Percentiles rank a stretch among this genome's conserved stretches.
These are phyloP conservation scores for Abrus pulchellus DNA, from an alignment of 306 rosid species.

Conservation along the genomic window DNA sequence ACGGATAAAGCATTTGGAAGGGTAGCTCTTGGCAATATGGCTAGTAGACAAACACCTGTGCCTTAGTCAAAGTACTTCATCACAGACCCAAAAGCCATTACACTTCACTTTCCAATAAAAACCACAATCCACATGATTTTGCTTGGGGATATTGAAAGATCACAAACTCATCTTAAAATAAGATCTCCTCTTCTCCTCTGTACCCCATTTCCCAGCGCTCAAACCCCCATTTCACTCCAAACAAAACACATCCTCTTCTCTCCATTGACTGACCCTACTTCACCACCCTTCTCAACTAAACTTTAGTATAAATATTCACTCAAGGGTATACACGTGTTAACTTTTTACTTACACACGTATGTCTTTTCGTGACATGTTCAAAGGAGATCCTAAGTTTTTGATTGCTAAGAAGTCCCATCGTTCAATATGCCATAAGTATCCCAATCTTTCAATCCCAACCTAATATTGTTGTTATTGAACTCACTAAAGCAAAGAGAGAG, in stretches of 20 bases:
- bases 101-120: slow-evolving; percentile 71
- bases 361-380: slow-evolving; percentile 25
- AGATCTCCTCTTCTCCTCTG: slow-evolving; percentile 47
- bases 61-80: slow-evolving; percentile 54
- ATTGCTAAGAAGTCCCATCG: slow-evolving; percentile 56
- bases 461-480: slow-evolving; percentile 59
- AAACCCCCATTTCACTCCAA: slow-evolving; percentile 51
- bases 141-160: slow-evolving; percentile 73
- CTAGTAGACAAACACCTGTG: slow-evolving; percentile 43
- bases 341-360: slow-evolving; percentile 2
- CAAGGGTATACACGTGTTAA: slow-evolving; percentile 41
- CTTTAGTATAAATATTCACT: slow-evolving; percentile 24
- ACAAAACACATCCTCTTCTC: slow-evolving; percentile 41
- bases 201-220: slow-evolving; percentile 45
- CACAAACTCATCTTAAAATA: slow-evolving; percentile 53
- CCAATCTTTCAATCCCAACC: slow-evolving; percentile 50
- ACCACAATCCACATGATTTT: slow-evolving; percentile 67
- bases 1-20: slow-evolving; percentile 38
- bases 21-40: slow-evolving; percentile 44
- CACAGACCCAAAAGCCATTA: slow-evolving; percentile 44
- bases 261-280: slow-evolving; percentile 50
- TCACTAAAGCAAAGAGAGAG: slow-evolving; percentile 42
- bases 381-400: slow-evolving; percentile 32
- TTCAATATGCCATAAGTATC: slow-evolving; percentile 48
- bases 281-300: slow-evolving; percentile 44